Evolutionary conservation across 164 flowering plant genomes (phyloP).

Genomic region (grape (Vitis vinifera)): ASM3070453v1 NC_081821.1:4563501-4564000

Average conservation of each 20-base stretch:
- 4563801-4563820: constrained; percentile 20
- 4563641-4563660: too few relatives aligned
- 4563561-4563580: not conserved
- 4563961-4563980: not conserved
- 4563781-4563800: constrained; percentile 16
- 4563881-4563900: constrained; percentile 11
- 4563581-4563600: not conserved
- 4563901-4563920: constrained; percentile 12
- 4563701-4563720: constrained; percentile 14
- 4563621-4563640: too few relatives aligned
- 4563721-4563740: constrained; percentile 15
- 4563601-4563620: too few relatives aligned
- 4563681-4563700: not conserved
- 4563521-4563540: not conserved
- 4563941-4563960: not conserved
- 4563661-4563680: not conserved
- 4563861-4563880: not conserved
- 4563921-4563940: not conserved
- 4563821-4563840: constrained; percentile 32
- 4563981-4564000: constrained; percentile 5
- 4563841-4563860: constrained; percentile 16
- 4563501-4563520: not conserved
- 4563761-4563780: not conserved
- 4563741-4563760: not conserved
- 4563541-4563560: not conserved